Conservation (phyloP, 805 yeast species). For the Suhomyces prunicola region DNA sequence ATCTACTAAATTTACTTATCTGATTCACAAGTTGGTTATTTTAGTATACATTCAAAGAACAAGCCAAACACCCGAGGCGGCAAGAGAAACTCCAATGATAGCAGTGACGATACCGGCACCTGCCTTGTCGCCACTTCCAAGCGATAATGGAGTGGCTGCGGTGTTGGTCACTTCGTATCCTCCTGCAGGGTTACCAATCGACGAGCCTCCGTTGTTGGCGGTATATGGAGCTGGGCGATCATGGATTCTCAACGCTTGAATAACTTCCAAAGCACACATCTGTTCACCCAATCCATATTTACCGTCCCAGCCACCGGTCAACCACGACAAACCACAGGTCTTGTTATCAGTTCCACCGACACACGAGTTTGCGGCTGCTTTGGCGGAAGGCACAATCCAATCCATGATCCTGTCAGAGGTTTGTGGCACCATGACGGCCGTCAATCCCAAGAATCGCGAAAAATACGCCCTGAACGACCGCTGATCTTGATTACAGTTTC, state of each 20-base stretch:
- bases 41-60: constrained; percentile 30
- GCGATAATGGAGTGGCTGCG: constrained; percentile 23
- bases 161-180: constrained; percentile 50
- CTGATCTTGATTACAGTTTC: constrained; percentile 79
- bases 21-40: background rate
- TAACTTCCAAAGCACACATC: constrained; percentile 67
- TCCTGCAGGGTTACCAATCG: constrained; percentile 64
- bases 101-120: constrained; percentile 93
- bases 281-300: constrained; percentile 76
- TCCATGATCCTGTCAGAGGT: constrained; percentile 45
- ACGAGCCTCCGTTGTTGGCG: constrained; percentile 63
- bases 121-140: constrained; percentile 40
- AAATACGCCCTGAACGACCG: constrained; percentile 88
- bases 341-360: constrained; percentile 79
- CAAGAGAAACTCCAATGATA: constrained; percentile 49
- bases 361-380: constrained; percentile 59
- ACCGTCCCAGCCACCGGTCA: constrained; percentile 54
- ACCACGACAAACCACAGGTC: constrained; percentile 79
- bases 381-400: constrained; percentile 40
- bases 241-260: constrained; percentile 43
- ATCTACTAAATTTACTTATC: no score
- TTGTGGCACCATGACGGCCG: constrained; percentile 69
- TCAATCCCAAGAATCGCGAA: constrained; percentile 68
- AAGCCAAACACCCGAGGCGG: constrained; percentile 78
- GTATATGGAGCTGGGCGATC: constrained; percentile 59